Evolutionary conservation across 2,329 filamentous ascomycete genomes (phyloP).

Genomic region (Oidium heveae): DNA sequence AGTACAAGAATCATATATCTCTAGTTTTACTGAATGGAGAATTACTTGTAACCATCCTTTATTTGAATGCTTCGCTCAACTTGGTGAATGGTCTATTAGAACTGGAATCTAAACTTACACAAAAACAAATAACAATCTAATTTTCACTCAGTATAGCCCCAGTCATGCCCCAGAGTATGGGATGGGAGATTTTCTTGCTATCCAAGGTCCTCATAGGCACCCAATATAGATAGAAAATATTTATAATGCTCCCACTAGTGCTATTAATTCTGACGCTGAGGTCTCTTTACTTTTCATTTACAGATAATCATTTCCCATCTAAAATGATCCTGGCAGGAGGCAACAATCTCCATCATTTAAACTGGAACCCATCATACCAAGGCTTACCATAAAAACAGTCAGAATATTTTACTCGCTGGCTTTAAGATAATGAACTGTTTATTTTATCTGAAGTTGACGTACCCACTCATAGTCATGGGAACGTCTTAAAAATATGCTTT

Average conservation of each 20-base stretch:
- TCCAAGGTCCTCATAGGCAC: not conserved
- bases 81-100: not conserved
- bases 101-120: not conserved
- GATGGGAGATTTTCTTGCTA: not conserved
- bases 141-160: not conserved
- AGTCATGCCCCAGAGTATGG: too few relatives aligned
- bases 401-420: not conserved
- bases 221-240: not conserved
- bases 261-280: not conserved
- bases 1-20: not conserved
- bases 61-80: not conserved
- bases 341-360: too few relatives aligned
- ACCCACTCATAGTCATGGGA: too few relatives aligned
- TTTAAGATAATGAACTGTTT: not conserved
- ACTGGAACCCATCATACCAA: too few relatives aligned
- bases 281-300: too few relatives aligned
- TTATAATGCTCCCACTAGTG: not conserved
- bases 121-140: not conserved
- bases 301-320: too few relatives aligned
- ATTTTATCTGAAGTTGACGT: not conserved
- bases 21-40: not conserved
- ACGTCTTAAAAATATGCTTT: not conserved
- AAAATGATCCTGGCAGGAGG: too few relatives aligned
- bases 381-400: not conserved
- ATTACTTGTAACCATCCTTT: not conserved